Conservation (phyloP, 805 yeast species). For the Candida andamanensis region DNA sequence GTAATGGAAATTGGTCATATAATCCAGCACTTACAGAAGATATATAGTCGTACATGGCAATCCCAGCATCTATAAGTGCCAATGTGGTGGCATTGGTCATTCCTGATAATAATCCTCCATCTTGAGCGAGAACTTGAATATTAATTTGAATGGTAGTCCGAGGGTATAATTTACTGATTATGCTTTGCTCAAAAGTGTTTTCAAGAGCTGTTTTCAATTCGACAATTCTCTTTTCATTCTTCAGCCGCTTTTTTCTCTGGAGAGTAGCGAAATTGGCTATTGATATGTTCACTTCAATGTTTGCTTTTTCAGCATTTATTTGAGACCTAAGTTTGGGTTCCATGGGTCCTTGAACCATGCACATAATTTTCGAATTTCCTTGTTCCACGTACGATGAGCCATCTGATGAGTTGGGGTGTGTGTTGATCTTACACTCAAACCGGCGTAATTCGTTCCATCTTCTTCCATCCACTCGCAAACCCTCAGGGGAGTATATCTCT, state of each 20-base stretch:
- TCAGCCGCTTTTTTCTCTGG: constrained; percentile 65
- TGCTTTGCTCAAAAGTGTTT: constrained; percentile 68
- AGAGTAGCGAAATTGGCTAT: constrained; percentile 78
- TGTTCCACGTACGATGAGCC: constrained; percentile 91
- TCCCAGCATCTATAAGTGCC: constrained; percentile 92
- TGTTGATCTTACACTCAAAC: constrained; percentile 74
- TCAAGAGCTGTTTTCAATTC: constrained; percentile 65
- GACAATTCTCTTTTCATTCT: constrained; percentile 63
- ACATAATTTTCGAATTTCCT: constrained; percentile 85
- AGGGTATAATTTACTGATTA: constrained; percentile 71
- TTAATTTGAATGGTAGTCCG: constrained; percentile 74
- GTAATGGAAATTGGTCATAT: constrained; percentile 66
- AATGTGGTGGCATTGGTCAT: constrained; percentile 82
- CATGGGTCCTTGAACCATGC: constrained; percentile 84
- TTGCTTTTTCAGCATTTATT: constrained; percentile 46
- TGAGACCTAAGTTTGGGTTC: constrained; percentile 65
- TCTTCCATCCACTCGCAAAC: constrained; percentile 88
- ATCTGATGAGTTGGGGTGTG: constrained; percentile 84
- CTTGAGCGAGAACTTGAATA: constrained; percentile 78
- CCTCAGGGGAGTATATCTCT: constrained; percentile 94
- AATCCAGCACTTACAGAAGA: constrained; percentile 77
- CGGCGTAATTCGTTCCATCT: constrained; percentile 90
- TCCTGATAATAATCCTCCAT: constrained; percentile 80
- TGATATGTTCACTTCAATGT: constrained; percentile 57
- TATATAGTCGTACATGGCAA: constrained; percentile 88